Percentiles rank a stretch among this genome's conserved stretches.
Evolutionary conservation across 257 asterid genomes (phyloP).

Genomic region (Gentiana dahurica): DNA sequence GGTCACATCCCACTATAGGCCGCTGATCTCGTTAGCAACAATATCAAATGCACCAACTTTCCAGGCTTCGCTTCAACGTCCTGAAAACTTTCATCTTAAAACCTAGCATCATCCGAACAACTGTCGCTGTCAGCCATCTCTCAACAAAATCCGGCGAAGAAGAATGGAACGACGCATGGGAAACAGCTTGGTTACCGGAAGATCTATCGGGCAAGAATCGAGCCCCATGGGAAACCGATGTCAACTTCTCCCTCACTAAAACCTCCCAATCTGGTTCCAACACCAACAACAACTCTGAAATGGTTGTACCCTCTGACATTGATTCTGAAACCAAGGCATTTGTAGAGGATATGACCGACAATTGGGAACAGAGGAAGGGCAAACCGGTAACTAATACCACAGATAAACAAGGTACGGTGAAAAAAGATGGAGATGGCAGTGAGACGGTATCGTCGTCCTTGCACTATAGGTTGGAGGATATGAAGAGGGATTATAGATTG

Average conservation of each 20-base stretch:
- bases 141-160: conserved; percentile 46
- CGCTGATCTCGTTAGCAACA: background rate
- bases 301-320: conserved; percentile 20
- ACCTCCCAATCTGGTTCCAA: conserved; percentile 13
- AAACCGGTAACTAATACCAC: conserved; percentile 15
- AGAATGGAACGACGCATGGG: conserved; percentile 93
- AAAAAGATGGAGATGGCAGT: conserved; percentile 15
- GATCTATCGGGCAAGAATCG: conserved; percentile 54
- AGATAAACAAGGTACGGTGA: conserved; percentile 10
- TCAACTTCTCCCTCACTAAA: conserved; percentile 31
- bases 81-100: conserved; percentile 19
- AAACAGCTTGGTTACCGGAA: conserved; percentile 86
- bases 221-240: conserved; percentile 86
- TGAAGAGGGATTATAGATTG: conserved; percentile 74
- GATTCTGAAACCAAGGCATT: conserved; percentile 79
- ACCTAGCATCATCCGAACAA: conserved; percentile 11
- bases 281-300: conserved; percentile 17
- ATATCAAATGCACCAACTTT: conserved; percentile 27
- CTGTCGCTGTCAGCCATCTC: conserved; percentile 19
- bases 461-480: conserved; percentile 54
- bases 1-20: no score
- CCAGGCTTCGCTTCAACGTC: conserved; percentile 17
- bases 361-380: conserved; percentile 91
- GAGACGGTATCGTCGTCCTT: conserved; percentile 12
- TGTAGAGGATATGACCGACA: conserved; percentile 92